Evolutionary conservation across 345 rosid species (phyloP), one percentile per base, ranked within the genome.

Genomic region (Isatis tinctoria): DNA sequence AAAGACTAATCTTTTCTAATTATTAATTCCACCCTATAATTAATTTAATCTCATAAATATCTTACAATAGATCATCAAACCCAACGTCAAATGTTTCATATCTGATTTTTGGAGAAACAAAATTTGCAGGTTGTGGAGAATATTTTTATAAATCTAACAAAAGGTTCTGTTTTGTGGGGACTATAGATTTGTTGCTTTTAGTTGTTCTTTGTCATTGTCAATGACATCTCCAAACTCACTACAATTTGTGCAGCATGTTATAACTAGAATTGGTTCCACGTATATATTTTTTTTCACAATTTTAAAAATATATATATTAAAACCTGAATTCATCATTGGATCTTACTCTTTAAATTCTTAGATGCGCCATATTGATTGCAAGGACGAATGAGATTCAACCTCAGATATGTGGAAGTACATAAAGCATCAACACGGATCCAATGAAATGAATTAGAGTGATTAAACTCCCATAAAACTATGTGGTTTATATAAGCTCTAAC

Each of bases 171-270:
- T 57, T 44, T 56, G 72, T 57, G 67, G 60, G 72, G 65, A 36
- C 67, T 74, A 32, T 1, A 35, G 32, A 65, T 73, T 74, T 57
- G 60, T 58, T 61, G 65, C 65, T 37, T 58, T 66, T 66, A 30
- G 10, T 49, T 16, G 65, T 56, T 56, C 71, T 45, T 22, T 56
- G 71, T 12, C 33, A n/a, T 10, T 60, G 60, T 49, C 65, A 43
- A 73, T 54, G 39, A 64, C n/a, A 53, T 73, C 58, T 44, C 6
- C 27, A 32, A 64, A 22, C 24, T 4, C 37, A 1, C 10, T 65
- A 56, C 4, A 16, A 57, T 39, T 30, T 41, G 3, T 52, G 58
- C n/a, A 27, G 27, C 33, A 53, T 53, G 32, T 22, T 32, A n/a
- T n/a, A 56, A 57, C 39, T 37, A 40, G 30, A 26, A 36, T 60